Evolutionary conservation across 2,329 filamentous ascomycete genomes (phyloP).

Genomic region (Talaromyces sp.): DNA sequence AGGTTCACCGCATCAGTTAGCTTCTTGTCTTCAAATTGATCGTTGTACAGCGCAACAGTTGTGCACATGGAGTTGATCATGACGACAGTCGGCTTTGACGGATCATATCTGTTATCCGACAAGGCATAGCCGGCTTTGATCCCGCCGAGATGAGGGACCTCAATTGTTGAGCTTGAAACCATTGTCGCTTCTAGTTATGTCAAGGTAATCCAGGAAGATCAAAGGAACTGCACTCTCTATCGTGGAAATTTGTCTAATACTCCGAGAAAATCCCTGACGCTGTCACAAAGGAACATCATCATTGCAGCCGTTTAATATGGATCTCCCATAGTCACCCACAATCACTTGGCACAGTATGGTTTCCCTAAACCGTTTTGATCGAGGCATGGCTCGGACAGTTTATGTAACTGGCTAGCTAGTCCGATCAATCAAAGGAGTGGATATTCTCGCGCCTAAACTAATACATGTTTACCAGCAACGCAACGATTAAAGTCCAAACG

Average conservation of each 20-base stretch:
- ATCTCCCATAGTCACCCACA: neutral
- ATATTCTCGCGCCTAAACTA: neutral
- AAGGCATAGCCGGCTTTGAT: conserved; percentile 42
- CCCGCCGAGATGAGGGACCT: conserved; percentile 44
- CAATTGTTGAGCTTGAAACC: conserved; percentile 22
- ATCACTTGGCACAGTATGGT: neutral
- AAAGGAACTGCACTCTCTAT: neutral
- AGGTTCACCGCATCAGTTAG: conserved; percentile 39
- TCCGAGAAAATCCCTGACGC: neutral
- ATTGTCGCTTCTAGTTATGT: neutral
- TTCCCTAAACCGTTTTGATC: neutral
- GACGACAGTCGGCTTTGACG: conserved; percentile 44
- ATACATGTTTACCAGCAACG: neutral
- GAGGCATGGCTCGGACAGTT: neutral
- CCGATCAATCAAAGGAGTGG: neutral
- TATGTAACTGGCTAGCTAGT: neutral
- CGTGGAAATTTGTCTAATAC: neutral
- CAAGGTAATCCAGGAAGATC: neutral
- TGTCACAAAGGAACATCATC: neutral
- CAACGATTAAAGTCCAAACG: neutral
- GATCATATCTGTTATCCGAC: conserved; percentile 40
- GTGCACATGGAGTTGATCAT: conserved; percentile 47
- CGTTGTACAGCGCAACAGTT: conserved; percentile 34
- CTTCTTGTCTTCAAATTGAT: conserved; percentile 29
- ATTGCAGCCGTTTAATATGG: neutral